phyloP scores from a whole-genome alignment of 2,329 filamentous ascomycete species.

The Penicillium sp. region DNA sequence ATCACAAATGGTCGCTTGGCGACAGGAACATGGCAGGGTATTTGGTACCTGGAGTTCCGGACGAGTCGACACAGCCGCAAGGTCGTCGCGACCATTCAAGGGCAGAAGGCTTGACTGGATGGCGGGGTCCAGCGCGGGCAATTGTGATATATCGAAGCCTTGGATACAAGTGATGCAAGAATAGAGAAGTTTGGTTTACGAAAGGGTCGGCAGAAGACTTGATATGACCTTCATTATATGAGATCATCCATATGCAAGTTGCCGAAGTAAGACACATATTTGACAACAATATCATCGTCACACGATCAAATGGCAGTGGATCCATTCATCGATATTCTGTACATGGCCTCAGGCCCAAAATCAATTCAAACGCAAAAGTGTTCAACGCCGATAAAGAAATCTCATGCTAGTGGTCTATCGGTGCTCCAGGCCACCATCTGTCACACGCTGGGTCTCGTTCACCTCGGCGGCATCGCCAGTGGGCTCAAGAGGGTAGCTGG shows the following conservation, averaged over 20 bases:
- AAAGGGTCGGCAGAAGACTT: conserved; percentile 1
- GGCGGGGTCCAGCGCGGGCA: conserved; percentile 7
- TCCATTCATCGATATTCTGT: conserved; percentile 39
- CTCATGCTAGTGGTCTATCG: conserved; percentile 46
- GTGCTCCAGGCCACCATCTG: conserved; percentile 57
- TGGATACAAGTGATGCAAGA: conserved; percentile 1
- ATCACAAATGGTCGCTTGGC: conserved; percentile 79
- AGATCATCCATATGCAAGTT: conserved; percentile 4
- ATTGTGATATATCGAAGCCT: conserved; percentile 14
- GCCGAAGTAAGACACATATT: conserved; percentile 7
- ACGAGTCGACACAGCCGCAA: conserved; percentile 69
- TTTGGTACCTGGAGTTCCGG: conserved; percentile 93
- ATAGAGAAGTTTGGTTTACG: neutral
- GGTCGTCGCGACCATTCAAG: conserved; percentile 91
- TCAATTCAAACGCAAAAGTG: conserved; percentile 26
- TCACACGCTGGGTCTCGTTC: conserved; percentile 55
- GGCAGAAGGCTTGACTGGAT: conserved; percentile 57
- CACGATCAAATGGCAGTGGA: conserved; percentile 17
- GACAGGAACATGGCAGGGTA: conserved; percentile 63
- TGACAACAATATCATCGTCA: conserved; percentile 10
- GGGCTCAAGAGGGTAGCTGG: conserved; percentile 74
- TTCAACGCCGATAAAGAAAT: conserved; percentile 39
- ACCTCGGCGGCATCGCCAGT: conserved; percentile 58
- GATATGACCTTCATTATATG: conserved; percentile 5
- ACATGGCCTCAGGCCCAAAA: conserved; percentile 33